Evolutionary conservation across 2,329 filamentous ascomycete genomes (phyloP), one percentile per base, ranked within the genome.

Genomic region (Cladosporium sp.): DNA sequence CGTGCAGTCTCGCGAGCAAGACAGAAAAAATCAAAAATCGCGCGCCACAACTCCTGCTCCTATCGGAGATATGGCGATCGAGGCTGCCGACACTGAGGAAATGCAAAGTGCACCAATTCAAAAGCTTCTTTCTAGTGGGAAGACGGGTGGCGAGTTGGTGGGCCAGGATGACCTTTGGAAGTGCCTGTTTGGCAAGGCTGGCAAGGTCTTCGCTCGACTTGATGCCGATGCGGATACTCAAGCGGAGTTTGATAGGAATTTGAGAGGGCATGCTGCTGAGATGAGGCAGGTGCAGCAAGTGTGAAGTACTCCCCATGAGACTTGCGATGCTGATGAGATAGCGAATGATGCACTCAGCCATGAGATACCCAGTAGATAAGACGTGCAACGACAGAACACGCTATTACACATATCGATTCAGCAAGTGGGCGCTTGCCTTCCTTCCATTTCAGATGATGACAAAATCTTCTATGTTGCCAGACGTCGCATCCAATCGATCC

Each of bases 41-140:
- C 57, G 64, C 7, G 53, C 49, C 18, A 56, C 31, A 6, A 66
- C 64, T 8, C 64, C 58, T 2, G 49, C 35, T 21, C 58, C 64
- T 5, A 29, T 69, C 72, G 1, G 68, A 71, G 85, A 91, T 73
- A 79, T 84, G 67, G 83, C 84, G 21, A 81, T 98, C 16, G 93
- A 97, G 68, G 88, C 85, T 16, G 93, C 93, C 1, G 96, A 98
- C 74, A 92, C 92, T 3, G 80, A 91, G 55, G 92, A 97, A 78
- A 78, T 97, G 71, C 87, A 96, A 78, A 85, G 90, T 67, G 90
- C 89, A 7, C 83, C 87, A 0, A 78, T 96, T 40, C 85, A 85
- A 0, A 89, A 86, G 70, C 77, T 97, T 65, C 86, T 97, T 79
- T 86, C 84, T 46, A 89, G 89, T 69, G 86, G 88, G 29, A 86